Conservation (phyloP, 257 asterid species). For the Vinca minor region DNA sequence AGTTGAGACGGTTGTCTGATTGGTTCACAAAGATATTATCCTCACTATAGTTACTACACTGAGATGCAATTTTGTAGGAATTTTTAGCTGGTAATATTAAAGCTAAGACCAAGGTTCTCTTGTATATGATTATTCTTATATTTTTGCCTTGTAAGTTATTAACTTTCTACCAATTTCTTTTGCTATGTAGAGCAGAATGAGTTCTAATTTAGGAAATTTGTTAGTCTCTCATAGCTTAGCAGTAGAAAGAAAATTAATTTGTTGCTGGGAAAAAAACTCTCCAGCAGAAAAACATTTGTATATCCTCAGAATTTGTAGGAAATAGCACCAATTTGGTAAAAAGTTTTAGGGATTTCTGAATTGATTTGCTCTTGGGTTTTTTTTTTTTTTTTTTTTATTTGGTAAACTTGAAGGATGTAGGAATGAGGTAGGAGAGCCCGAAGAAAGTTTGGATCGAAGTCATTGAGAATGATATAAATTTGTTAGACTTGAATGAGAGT, state of each 20-base stretch:
- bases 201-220: background rate
- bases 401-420: too few relatives aligned
- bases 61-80: slow-evolving; percentile 65
- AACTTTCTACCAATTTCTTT: background rate
- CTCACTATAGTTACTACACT: slow-evolving; percentile 33
- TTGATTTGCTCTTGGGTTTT: too few relatives aligned
- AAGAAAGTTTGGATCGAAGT: too few relatives aligned
- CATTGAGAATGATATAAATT: too few relatives aligned
- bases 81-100: slow-evolving; percentile 17
- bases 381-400: too few relatives aligned
- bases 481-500: too few relatives aligned
- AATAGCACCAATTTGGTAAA: background rate
- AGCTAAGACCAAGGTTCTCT: slow-evolving; percentile 16
- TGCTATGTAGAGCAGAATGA: background rate
- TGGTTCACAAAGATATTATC: slow-evolving; percentile 56
- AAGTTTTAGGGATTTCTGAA: background rate
- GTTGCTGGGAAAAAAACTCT: background rate
- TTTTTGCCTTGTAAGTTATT: background rate
- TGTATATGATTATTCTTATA: slow-evolving; percentile 20
- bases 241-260: background rate
- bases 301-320: background rate
- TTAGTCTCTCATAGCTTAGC: too few relatives aligned
- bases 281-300: slow-evolving; percentile 7
- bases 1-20: slow-evolving; percentile 55
- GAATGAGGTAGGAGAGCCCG: too few relatives aligned